Percentiles rank a stretch among this genome's conserved stretches.
phyloP scores from a whole-genome alignment of 2,329 filamentous ascomycete genomes.

The Verruconis gallopava region DNA sequence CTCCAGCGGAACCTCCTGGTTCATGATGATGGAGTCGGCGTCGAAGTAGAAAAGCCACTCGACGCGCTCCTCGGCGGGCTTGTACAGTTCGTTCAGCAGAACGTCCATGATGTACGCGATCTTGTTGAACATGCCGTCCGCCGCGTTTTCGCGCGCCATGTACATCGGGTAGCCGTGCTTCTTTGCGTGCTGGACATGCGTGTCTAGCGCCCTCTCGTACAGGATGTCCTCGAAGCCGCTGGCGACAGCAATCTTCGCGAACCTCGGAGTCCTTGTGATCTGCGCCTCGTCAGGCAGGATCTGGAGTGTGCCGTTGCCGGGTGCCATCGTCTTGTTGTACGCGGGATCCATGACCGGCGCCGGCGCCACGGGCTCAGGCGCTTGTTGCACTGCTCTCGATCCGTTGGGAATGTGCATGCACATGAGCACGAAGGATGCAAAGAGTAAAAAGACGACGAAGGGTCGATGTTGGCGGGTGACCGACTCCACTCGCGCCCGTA shows the following conservation, averaged over 20 bases:
- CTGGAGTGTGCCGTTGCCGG: slow-evolving; percentile 10
- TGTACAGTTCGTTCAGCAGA: slow-evolving; percentile 22
- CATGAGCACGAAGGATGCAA: slow-evolving; percentile 9
- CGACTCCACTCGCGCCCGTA: slow-evolving; percentile 1
- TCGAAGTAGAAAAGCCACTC: slow-evolving; percentile 28
- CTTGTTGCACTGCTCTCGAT: not conserved
- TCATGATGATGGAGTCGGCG: slow-evolving; percentile 23
- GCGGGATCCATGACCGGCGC: slow-evolving; percentile 2
- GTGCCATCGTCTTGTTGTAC: slow-evolving; percentile 10
- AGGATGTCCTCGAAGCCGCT: slow-evolving; percentile 12
- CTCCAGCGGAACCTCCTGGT: slow-evolving; percentile 21
- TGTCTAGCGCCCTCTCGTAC: slow-evolving; percentile 12
- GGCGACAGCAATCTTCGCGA: slow-evolving; percentile 11
- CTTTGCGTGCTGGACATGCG: slow-evolving; percentile 11
- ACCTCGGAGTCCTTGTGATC: slow-evolving; percentile 6
- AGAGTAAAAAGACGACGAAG: slow-evolving; percentile 9
- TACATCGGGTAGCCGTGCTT: slow-evolving; percentile 13
- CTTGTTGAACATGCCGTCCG: slow-evolving; percentile 15
- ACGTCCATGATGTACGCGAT: slow-evolving; percentile 17
- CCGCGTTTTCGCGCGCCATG: slow-evolving; percentile 11
- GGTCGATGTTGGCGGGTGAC: slow-evolving; percentile 10
- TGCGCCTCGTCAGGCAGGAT: slow-evolving; percentile 6
- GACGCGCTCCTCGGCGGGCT: slow-evolving; percentile 19
- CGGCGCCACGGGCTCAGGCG: not conserved
- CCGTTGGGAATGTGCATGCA: slow-evolving; percentile 12